Base-by-base conservation (phyloP, 345 rosid species). In the Hibiscus tridactylites region DNA sequence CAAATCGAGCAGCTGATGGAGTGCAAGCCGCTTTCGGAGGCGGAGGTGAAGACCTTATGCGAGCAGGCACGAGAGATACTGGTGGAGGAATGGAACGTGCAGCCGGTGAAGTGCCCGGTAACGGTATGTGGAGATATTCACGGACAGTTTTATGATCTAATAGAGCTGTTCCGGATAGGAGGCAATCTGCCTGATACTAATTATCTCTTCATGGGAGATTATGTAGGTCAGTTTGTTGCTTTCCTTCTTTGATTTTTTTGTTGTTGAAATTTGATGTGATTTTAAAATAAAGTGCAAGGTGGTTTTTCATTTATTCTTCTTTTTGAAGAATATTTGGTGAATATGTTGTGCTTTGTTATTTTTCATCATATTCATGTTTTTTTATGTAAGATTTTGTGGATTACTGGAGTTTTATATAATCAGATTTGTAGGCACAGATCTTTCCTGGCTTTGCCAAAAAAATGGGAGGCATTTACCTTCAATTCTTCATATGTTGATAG, bases 61-160 rank as follows among this genome's bases (percentile, higher is more conserved):
- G 99, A 95, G 77, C 92, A 95, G 69, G 99, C 99, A 13, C 86
- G 90, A 54, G 96, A 93, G 82, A 88, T 95, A 76, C 91, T 95
- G 52, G 97, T 90, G 6, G 99, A 95, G 84, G 99, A 95, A 82
- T 95, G 93, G 96, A 95, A 95, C 87, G 99, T 95, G 59, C 99
- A 95, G 87, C 96, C 97, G 33, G 99, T 95, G 17, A 95, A 95
- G 83, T 95, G 99, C 75, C 99, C 99, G 52, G 97, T 94, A 70
- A 94, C 98, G 26, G 92, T 94, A 53, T 94, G 98, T 76, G 98
- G 98, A 47, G 98, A 94, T 86, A 95, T 95, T 68, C 99, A 95
- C 76, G 97, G 99, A 11, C 97, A 95, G 87, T 95, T 95, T 68
- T 95, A 95, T 76, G 99, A 95, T 80, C 96, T 95, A 46, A 79